phyloP scores from a whole-genome alignment of 768 basidiomycete species.

The Pluteus cervinus region DNA sequence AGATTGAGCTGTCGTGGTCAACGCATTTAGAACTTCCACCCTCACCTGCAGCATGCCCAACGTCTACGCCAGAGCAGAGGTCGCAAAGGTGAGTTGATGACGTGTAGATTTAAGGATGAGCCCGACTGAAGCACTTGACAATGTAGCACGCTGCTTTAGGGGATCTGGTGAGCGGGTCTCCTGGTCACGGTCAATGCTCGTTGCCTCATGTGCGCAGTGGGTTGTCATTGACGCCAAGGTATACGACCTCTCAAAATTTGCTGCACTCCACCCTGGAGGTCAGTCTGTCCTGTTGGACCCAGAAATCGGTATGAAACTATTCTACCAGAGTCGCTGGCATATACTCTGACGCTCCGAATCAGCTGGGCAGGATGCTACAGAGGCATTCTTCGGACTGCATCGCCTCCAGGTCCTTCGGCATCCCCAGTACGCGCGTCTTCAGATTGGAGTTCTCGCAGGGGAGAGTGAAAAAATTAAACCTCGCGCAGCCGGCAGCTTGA shows the following conservation, averaged over 20 bases:
- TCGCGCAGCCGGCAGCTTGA: conserved; percentile 51
- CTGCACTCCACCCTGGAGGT: conserved; percentile 78
- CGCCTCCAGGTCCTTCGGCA: conserved; percentile 74
- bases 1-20: no score
- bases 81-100: conserved; percentile 30
- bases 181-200: no score
- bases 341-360: no score
- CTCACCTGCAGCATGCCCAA: no score
- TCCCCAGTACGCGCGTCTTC: conserved; percentile 68
- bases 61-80: conserved; percentile 32
- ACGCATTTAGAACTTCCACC: no score
- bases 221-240: conserved; percentile 79
- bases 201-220: conserved; percentile 64
- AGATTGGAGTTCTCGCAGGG: conserved; percentile 68
- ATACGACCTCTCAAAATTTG: conserved; percentile 75
- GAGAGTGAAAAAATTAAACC: conserved; percentile 48
- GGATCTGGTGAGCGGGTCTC: conserved; percentile 62
- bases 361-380: conserved; percentile 86
- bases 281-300: conserved; percentile 62
- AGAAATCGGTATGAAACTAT: conserved; percentile 69
- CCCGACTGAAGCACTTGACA: no score
- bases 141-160: no score
- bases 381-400: conserved; percentile 86
- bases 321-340: no score
- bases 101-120: not conserved